These are phyloP conservation scores for Phyllosticta citrichinensis DNA, from an alignment of 2,329 filamentous ascomycete species.

Conservation along the genomic window DNA sequence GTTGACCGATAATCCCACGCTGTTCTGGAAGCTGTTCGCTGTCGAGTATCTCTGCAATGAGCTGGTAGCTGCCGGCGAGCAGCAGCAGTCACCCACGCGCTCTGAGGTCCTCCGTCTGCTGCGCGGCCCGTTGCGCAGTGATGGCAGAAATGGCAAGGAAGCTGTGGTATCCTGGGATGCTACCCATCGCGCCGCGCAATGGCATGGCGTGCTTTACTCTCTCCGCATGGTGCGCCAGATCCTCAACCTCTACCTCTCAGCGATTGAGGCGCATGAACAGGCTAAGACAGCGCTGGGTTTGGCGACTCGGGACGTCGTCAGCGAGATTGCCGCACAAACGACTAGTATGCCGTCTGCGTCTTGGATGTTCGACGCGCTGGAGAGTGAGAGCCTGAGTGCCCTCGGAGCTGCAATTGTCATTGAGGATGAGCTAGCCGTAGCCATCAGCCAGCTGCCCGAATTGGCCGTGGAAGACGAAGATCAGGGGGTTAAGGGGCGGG, in stretches of 20 bases:
- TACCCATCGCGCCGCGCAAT: slow-evolving; percentile 4
- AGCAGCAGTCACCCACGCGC: neutral
- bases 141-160: neutral
- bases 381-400: neutral
- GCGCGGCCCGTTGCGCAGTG: neutral
- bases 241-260: neutral
- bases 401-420: neutral
- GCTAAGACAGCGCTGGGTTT: neutral
- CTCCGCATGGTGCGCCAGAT: slow-evolving; percentile 9
- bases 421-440: neutral
- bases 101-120: neutral
- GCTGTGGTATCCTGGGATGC: neutral
- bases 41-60: neutral
- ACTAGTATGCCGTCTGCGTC: neutral
- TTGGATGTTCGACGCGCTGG: slow-evolving; percentile 1
- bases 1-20: neutral
- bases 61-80: neutral
- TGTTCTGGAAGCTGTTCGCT: slow-evolving; percentile 7
- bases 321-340: neutral
- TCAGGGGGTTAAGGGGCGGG: no score
- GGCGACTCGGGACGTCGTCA: neutral
- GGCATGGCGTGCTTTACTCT: slow-evolving; percentile 7
- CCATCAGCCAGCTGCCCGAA: neutral
- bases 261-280: neutral
- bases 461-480: neutral